Percentiles rank a stretch among this genome's conserved stretches.
phyloP scores from a whole-genome alignment of 2,329 filamentous ascomycete species.

The Clonostachys chloroleuca region DNA sequence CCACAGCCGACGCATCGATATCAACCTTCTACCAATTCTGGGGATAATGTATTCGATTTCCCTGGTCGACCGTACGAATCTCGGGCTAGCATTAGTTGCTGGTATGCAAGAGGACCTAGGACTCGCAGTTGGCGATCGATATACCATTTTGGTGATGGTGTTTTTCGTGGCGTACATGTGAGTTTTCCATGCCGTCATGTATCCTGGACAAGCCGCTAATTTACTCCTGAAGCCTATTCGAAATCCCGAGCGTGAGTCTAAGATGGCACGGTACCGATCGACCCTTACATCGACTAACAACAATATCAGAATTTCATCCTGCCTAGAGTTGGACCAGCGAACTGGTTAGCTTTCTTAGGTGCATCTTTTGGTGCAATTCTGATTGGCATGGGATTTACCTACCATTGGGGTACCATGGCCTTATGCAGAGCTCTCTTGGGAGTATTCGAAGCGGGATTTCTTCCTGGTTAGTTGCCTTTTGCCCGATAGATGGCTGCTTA shows the following conservation, averaged over 20 bases:
- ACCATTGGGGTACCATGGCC: neutral
- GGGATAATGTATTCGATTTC: neutral
- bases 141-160: neutral
- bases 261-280: neutral
- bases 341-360: no score
- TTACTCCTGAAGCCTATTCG: neutral
- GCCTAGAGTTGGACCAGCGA: no score
- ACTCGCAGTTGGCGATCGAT: neutral
- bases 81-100: neutral
- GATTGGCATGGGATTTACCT: slow-evolving; percentile 5
- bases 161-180: neutral
- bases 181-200: neutral
- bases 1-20: neutral
- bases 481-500: no score
- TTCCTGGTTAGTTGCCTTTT: neutral
- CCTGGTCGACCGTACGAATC: neutral
- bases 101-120: neutral
- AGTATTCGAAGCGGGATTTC: slow-evolving; percentile 8
- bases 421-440: slow-evolving; percentile 10
- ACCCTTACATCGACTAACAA: neutral
- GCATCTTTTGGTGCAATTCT: neutral
- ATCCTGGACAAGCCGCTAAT: no score
- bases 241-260: neutral
- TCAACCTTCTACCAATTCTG: neutral
- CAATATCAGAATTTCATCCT: no score